Evolutionary conservation across 805 yeast genomes (phyloP).

Genomic region (Yarrowia bubula): DNA sequence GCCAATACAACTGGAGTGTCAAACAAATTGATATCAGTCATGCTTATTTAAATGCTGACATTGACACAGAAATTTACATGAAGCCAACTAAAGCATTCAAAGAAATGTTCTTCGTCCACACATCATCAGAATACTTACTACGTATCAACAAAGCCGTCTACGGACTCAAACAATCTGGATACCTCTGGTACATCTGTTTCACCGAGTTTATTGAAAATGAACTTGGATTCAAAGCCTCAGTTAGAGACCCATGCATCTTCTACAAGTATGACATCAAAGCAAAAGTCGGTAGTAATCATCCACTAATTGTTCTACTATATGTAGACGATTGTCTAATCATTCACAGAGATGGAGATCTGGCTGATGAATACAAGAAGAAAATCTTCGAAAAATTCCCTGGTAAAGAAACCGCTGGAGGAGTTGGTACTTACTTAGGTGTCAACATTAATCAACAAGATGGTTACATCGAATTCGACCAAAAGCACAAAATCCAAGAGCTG

Average conservation of each 20-base stretch:
- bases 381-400: neutral
- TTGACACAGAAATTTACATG: neutral
- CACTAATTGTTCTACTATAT: neutral
- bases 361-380: neutral
- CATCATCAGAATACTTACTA: neutral
- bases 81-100: neutral
- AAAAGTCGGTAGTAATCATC: no score
- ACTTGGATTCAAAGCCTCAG: no score
- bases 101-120: neutral
- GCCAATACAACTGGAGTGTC: neutral
- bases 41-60: neutral
- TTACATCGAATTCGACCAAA: neutral
- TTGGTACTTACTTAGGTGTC: neutral
- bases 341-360: neutral
- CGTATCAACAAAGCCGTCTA: neutral
- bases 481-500: neutral
- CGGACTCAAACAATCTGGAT: conserved; percentile 1
- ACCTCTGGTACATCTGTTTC: neutral
- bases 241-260: no score
- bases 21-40: neutral
- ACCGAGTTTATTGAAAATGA: neutral
- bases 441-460: neutral
- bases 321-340: neutral
- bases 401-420: neutral
- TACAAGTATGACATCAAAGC: no score